phyloP scores from a whole-genome alignment of 1,284 basidiomycete species.

The Fomes fomentarius region DNA sequence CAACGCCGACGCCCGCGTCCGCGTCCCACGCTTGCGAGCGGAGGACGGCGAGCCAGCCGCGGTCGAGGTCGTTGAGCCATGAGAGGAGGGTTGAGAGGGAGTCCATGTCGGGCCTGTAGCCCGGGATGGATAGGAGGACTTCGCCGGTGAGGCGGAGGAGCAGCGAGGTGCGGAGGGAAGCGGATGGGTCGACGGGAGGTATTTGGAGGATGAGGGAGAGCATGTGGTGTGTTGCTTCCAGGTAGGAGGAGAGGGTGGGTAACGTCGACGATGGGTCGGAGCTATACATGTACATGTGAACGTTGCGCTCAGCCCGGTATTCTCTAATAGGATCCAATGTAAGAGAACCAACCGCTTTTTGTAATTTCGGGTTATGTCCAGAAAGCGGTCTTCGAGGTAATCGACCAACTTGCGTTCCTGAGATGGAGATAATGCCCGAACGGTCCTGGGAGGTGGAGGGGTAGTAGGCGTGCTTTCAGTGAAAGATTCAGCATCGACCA shows the following conservation, averaged over 20 bases:
- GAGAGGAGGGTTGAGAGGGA: slow-evolving; percentile 56
- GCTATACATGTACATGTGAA: too few species aligned
- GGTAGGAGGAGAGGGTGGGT: slow-evolving; percentile 58
- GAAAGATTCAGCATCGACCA: too few species aligned
- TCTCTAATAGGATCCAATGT: not conserved
- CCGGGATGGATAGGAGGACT: slow-evolving; percentile 56
- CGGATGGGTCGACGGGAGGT: slow-evolving; percentile 69
- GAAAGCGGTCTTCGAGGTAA: slow-evolving; percentile 64
- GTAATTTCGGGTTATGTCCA: slow-evolving; percentile 64
- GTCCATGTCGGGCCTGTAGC: slow-evolving; percentile 51
- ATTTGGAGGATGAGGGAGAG: slow-evolving; percentile 69
- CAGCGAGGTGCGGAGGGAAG: slow-evolving; percentile 61
- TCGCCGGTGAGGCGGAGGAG: slow-evolving; percentile 75
- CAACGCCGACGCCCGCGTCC: slow-evolving; percentile 45
- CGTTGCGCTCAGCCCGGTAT: not conserved
- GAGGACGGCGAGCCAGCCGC: slow-evolving; percentile 69
- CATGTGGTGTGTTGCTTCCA: slow-evolving; percentile 55
- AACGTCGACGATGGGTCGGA: slow-evolving; percentile 57
- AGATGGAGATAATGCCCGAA: slow-evolving; percentile 5
- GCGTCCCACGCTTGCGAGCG: slow-evolving; percentile 67
- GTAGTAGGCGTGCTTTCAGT: too few species aligned
- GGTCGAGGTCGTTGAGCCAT: slow-evolving; percentile 71
- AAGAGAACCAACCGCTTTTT: slow-evolving; percentile 65
- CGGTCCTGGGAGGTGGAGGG: not conserved
- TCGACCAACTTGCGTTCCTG: slow-evolving; percentile 69